phyloP scores from a whole-genome alignment of 306 rosid genomes.

The Nissolia schottii region DNA sequence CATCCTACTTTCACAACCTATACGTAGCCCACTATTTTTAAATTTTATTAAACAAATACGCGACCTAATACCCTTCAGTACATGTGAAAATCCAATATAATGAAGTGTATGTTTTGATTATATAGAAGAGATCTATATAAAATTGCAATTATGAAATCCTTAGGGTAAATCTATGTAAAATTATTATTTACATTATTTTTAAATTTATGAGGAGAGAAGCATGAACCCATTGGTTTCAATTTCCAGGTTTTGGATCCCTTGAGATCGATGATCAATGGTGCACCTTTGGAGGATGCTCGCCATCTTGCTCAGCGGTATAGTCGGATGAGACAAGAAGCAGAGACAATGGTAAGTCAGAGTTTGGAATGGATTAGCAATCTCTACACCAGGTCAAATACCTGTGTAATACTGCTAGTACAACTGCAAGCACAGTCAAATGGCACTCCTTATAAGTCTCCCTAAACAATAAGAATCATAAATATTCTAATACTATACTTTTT shows the following conservation, averaged over 20 bases:
- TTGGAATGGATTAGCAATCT: constrained; percentile 5
- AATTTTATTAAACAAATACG: background rate
- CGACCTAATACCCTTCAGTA: background rate
- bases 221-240: constrained; percentile 20
- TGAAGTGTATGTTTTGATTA: background rate
- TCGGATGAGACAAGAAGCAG: constrained; percentile 97
- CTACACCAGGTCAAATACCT: background rate
- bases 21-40: background rate
- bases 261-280: constrained; percentile 78
- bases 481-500: background rate
- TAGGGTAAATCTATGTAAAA: background rate
- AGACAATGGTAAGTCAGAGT: constrained; percentile 53
- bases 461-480: background rate
- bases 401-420: background rate
- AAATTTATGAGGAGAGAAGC: constrained; percentile 11
- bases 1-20: constrained; percentile 3
- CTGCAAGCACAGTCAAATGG: background rate
- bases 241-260: constrained; percentile 90
- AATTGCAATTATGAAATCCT: background rate
- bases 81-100: background rate
- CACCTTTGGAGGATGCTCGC: constrained; percentile 99
- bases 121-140: background rate
- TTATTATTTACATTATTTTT: background rate
- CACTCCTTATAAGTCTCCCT: background rate
- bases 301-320: constrained; percentile 97